Percentiles rank a stretch among this genome's conserved stretches.
Evolutionary conservation across 495 filamentous ascomycete species (phyloP).

Genomic region (Patellaria atrata): DNA sequence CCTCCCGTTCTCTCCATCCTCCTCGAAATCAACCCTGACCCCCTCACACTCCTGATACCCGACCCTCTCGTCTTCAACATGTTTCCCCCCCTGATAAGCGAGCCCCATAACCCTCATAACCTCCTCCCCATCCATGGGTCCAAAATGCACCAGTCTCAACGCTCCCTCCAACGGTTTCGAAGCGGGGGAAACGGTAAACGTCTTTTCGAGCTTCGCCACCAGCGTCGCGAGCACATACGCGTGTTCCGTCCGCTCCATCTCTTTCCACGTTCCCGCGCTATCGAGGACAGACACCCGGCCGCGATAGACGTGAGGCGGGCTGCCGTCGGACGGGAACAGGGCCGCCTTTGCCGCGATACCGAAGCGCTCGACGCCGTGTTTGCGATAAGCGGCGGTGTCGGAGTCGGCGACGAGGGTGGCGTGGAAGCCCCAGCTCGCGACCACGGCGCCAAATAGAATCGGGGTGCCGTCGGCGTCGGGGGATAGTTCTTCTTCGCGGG

Average conservation of each 20-base stretch:
- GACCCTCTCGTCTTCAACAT: conserved; percentile 46
- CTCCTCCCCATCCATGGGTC: conserved; percentile 41
- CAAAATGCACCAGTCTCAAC: conserved; percentile 62
- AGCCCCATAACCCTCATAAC: conserved; percentile 61
- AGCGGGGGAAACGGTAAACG: conserved; percentile 61
- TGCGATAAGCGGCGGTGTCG: conserved; percentile 64
- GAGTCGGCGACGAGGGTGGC: conserved; percentile 76
- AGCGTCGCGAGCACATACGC: conserved; percentile 63
- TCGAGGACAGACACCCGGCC: conserved; percentile 38
- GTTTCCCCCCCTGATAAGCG: conserved; percentile 61
- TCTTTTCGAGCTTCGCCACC: conserved; percentile 65
- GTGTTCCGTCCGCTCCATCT: conserved; percentile 33
- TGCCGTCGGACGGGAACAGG: conserved; percentile 43
- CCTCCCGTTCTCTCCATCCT: conserved; percentile 41
- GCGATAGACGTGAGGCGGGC: conserved; percentile 50
- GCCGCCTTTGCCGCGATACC: conserved; percentile 66
- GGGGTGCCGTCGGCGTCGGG: conserved; percentile 11
- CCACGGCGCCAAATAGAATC: conserved; percentile 52
- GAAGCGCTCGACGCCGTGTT: conserved; percentile 61
- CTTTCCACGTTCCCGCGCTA: conserved; percentile 21
- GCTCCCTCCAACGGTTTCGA: conserved; percentile 50
- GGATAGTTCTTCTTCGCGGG: conserved; percentile 21
- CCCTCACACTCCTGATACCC: conserved; percentile 51
- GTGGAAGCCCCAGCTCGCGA: conserved; percentile 78
- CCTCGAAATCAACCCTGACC: conserved; percentile 48